These are phyloP conservation scores for Eremothecium cymbalariae DNA, from an alignment of 1,139 yeast genomes.

Conservation along the genomic window DNA sequence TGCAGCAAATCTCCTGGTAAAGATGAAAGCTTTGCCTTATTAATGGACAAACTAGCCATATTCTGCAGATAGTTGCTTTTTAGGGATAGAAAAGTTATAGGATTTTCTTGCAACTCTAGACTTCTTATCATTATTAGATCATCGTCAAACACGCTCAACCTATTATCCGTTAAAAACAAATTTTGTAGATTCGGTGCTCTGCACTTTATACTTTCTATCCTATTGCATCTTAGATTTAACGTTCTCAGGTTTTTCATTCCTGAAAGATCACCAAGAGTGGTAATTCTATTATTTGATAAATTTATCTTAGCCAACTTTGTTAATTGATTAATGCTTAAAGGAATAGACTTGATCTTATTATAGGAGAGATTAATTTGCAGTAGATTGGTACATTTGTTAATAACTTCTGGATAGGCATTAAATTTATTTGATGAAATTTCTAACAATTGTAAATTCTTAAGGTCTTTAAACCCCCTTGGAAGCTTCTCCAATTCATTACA, in stretches of 20 bases:
- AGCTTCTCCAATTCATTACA: constrained; percentile 63
- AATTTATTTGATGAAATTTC: constrained; percentile 80
- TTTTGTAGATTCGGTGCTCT: constrained; percentile 61
- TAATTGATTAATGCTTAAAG: constrained; percentile 54
- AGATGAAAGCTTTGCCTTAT: constrained; percentile 74
- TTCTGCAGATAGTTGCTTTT: constrained; percentile 48
- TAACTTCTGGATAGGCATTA: constrained; percentile 56
- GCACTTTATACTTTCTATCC: constrained; percentile 55
- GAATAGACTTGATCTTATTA: constrained; percentile 57
- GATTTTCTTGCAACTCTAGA: constrained; percentile 59
- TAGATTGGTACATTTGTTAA: constrained; percentile 55
- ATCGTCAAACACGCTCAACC: constrained; percentile 63
- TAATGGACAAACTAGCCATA: constrained; percentile 65
- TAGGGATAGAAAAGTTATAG: constrained; percentile 67
- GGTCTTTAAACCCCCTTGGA: constrained; percentile 54
- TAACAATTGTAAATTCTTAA: constrained; percentile 49
- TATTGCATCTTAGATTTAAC: constrained; percentile 72
- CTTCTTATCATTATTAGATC: constrained; percentile 50
- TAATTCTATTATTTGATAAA: constrained; percentile 64
- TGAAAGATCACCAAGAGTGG: constrained; percentile 41
- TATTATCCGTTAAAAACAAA: constrained; percentile 68
- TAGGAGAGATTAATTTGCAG: constrained; percentile 73
- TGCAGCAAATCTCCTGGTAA: constrained; percentile 59
- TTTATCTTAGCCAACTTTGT: constrained; percentile 57
- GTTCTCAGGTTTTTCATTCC: constrained; percentile 53